These are phyloP conservation scores for Sinapis alba DNA, from an alignment of 441 rosid species.

Conservation along the genomic window DNA sequence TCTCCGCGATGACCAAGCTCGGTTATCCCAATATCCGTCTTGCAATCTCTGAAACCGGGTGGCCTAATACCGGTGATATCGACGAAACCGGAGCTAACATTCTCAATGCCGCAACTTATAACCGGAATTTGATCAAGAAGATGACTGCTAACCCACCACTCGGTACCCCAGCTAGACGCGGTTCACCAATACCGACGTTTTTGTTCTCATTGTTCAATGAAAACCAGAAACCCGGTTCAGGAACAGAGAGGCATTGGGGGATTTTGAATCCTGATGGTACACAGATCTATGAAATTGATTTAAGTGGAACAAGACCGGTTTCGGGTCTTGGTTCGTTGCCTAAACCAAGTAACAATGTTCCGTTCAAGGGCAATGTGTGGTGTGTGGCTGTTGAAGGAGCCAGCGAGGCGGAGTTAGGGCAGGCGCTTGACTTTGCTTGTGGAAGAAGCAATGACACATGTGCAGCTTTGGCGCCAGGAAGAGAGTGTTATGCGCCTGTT, in stretches of 20 bases:
- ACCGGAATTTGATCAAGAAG: not conserved
- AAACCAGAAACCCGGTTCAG: not conserved
- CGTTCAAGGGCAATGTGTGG: conserved; percentile 66
- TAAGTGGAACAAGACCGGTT: conserved; percentile 33
- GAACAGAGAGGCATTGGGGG: conserved; percentile 6
- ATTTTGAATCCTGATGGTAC: not conserved
- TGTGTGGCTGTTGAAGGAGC: conserved; percentile 58
- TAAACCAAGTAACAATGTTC: conserved; percentile 44
- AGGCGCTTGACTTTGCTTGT: conserved; percentile 52
- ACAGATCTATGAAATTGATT: not conserved
- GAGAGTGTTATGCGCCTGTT: conserved; percentile 55
- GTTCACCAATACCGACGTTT: not conserved
- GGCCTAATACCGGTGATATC: conserved; percentile 52
- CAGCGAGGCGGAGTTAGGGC: conserved; percentile 37
- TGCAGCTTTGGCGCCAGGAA: conserved; percentile 50
- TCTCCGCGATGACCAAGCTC: conserved; percentile 57
- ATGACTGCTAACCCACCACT: conserved; percentile 5
- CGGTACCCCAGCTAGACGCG: not conserved
- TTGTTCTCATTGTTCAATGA: not conserved
- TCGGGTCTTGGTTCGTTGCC: conserved; percentile 51
- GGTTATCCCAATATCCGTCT: conserved; percentile 52
- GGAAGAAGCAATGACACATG: conserved; percentile 53
- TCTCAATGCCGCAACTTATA: not conserved
- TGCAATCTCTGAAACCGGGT: conserved; percentile 72
- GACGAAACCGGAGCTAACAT: conserved; percentile 1